Base-by-base conservation (phyloP, 1,139 yeast species). In the Nakaseomyces glabratus region DNA sequence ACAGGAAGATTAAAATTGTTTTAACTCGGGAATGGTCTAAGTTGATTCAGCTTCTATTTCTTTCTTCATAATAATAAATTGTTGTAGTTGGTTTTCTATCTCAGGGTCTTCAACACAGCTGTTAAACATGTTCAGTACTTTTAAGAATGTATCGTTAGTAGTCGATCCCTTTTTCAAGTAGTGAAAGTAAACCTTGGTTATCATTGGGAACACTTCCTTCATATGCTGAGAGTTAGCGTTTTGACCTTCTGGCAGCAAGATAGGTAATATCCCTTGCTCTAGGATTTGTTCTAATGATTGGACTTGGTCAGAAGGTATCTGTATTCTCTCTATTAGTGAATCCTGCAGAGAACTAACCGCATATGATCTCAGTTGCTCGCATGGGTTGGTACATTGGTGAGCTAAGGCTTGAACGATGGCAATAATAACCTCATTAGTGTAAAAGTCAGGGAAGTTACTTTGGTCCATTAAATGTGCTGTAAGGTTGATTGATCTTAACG, bases 331-430 rank as follows among this genome's bases (percentile, higher is more conserved):
- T 43, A 49, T 76, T 47, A 42, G 70, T 45, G 71, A 52, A 38
- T 61, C 52, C 47, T 74, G 75, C 48, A 86, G 61, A 12, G 70
- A 52, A 38, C 68, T 61, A 39, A 80, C 55, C 0, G 95, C 90
- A 55, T 66, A 72, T 0, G 69, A 60, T 31, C 95, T 65, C 9
- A 86, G 66, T 51, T 81, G 86, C 23, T 84, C 68, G 53, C 94
- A 82, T 7, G 94, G 94, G 49, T 85, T 86, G 55, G 82, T 71
- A 53, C 95, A 82, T 57, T 86, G 95, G 48, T 81, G 88, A 0
- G 93, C 85, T 39, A 86, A 65, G 0, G 93, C 90, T 52, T 82
- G 90, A 20, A 79, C 63, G 40, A 79, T 60, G 1, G 88, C 30
- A 9, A 26, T 26, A n/a, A 26, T 21, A 4, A 26, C 18, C 10